Evolutionary conservation across 2,329 filamentous ascomycete genomes (phyloP).

Genomic region (Penicillium concentricum): DNA sequence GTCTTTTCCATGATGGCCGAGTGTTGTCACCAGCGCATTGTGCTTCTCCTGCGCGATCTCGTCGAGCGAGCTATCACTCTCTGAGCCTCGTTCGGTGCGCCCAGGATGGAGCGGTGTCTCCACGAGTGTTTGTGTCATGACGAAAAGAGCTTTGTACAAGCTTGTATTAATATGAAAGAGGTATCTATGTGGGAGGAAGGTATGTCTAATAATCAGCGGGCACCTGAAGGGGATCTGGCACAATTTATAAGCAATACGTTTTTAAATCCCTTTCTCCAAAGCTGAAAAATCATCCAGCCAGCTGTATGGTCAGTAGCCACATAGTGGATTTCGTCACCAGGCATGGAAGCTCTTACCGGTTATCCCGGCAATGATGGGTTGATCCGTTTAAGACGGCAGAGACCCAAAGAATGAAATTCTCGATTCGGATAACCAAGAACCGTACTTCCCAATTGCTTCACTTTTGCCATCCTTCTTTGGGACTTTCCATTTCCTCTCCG

Average conservation of each 20-base stretch:
- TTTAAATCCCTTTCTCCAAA: slow-evolving; percentile 13
- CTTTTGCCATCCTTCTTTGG: background rate
- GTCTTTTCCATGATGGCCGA: slow-evolving; percentile 26
- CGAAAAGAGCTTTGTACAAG: slow-evolving; percentile 6
- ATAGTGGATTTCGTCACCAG: slow-evolving; percentile 25
- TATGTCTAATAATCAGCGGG: background rate
- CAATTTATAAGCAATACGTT: slow-evolving; percentile 25
- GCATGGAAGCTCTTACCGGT: slow-evolving; percentile 23
- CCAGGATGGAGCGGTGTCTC: slow-evolving; percentile 20
- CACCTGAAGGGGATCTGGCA: background rate
- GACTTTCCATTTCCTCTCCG: background rate
- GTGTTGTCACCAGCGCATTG: slow-evolving; percentile 16
- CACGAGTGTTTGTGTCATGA: slow-evolving; percentile 20
- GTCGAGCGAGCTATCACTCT: slow-evolving; percentile 26
- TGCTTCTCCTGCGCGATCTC: slow-evolving; percentile 27
- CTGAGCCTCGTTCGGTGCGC: slow-evolving; percentile 21
- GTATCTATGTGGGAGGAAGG: background rate
- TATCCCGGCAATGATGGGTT: slow-evolving; percentile 21
- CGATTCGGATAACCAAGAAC: slow-evolving; percentile 10
- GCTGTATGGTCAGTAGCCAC: slow-evolving; percentile 19
- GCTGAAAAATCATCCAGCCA: slow-evolving; percentile 12
- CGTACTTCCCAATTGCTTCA: background rate
- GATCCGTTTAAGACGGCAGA: slow-evolving; percentile 14
- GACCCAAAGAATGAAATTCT: background rate
- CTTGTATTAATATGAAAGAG: background rate